phyloP scores from a whole-genome alignment of 768 basidiomycete genomes.

The Postia placenta region DNA sequence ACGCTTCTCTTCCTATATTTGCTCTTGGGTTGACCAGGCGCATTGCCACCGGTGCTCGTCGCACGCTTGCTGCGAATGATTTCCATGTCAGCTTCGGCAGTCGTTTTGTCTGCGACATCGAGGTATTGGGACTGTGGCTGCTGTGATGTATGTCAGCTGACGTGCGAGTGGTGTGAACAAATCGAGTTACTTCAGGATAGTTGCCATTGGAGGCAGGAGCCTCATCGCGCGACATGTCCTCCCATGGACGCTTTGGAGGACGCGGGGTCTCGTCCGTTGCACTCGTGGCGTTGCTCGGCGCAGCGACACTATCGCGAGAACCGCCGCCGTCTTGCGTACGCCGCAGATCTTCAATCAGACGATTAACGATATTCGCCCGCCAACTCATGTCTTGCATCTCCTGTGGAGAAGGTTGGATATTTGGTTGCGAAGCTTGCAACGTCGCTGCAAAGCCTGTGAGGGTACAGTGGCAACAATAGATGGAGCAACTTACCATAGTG shows the following conservation, averaged over 20 bases:
- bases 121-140: slow-evolving; percentile 3
- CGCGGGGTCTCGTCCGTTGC: slow-evolving; percentile 44
- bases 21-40: slow-evolving; percentile 53
- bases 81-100: slow-evolving; percentile 82
- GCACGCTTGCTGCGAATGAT: slow-evolving; percentile 77
- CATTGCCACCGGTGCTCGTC: slow-evolving; percentile 47
- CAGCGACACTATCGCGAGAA: slow-evolving; percentile 11
- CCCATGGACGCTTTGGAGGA: slow-evolving; percentile 76
- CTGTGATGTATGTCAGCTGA: neutral
- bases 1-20: slow-evolving; percentile 86
- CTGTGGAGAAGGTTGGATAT: slow-evolving; percentile 43
- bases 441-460: slow-evolving; percentile 19
- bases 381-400: slow-evolving; percentile 70
- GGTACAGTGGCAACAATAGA: neutral
- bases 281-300: slow-evolving; percentile 1
- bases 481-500: slow-evolving; percentile 62
- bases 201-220: neutral
- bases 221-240: slow-evolving; percentile 46
- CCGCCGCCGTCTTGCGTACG: slow-evolving; percentile 29
- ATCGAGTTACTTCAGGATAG: slow-evolving; percentile 6
- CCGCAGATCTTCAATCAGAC: slow-evolving; percentile 57
- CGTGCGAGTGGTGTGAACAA: neutral
- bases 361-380: slow-evolving; percentile 59
- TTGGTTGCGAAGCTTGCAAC: slow-evolving; percentile 37
- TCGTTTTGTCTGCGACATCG: slow-evolving; percentile 39